A percentile compares a stretch with the other conserved stretches of the same genome.
phyloP scores from a whole-genome alignment of 2,329 filamentous ascomycete genomes.

The Rutstroemia sydowiana region DNA sequence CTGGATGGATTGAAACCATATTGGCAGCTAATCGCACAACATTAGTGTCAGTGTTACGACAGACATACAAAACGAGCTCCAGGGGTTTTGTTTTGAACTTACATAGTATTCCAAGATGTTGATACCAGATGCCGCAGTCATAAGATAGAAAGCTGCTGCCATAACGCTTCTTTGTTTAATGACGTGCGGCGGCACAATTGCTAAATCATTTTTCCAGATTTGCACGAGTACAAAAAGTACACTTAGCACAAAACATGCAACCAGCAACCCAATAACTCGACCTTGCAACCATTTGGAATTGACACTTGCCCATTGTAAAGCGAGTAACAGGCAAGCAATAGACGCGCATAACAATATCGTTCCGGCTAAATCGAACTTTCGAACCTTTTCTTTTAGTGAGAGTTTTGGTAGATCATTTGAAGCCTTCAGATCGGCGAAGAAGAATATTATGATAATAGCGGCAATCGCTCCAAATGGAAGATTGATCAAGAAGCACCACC shows the following conservation, averaged over 20 bases:
- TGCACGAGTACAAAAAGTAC: slow-evolving; percentile 29
- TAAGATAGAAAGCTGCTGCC: neutral
- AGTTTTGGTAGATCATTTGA: neutral
- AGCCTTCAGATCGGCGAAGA: neutral
- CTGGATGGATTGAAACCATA: slow-evolving; percentile 41
- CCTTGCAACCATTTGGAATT: slow-evolving; percentile 22
- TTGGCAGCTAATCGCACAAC: slow-evolving; percentile 39
- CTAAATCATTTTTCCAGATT: slow-evolving; percentile 11
- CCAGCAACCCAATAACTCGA: slow-evolving; percentile 29
- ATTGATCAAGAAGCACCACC: neutral
- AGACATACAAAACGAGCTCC: no score
- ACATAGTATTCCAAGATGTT: slow-evolving; percentile 4
- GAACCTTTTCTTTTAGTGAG: neutral
- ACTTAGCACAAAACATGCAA: slow-evolving; percentile 24
- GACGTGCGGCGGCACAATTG: slow-evolving; percentile 32
- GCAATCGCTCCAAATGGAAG: neutral
- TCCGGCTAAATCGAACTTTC: neutral
- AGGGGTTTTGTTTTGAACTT: no score
- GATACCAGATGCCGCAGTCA: slow-evolving; percentile 18
- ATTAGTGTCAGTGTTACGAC: no score
- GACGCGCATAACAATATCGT: neutral
- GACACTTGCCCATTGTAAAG: slow-evolving; percentile 36
- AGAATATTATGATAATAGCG: neutral
- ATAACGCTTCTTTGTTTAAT: slow-evolving; percentile 27
- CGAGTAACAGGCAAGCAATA: slow-evolving; percentile 27